Conservation (phyloP, 2,329 filamentous ascomycete species). For the Rutstroemia sp. region DNA sequence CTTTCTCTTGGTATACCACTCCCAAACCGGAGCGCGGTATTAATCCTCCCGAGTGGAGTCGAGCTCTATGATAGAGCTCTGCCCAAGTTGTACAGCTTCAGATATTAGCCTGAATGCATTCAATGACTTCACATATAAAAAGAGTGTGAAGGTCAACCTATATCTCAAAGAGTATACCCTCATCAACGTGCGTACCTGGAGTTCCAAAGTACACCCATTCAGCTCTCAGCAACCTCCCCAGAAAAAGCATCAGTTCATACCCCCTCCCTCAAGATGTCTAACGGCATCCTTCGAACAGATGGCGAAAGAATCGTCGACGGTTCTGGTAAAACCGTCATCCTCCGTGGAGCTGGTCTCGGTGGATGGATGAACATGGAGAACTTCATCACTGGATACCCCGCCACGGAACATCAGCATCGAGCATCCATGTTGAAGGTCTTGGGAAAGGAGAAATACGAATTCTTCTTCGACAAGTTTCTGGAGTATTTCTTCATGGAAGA, state of each 20-base stretch:
- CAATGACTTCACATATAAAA: background rate
- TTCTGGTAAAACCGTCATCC: conserved; percentile 29
- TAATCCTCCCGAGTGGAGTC: too few species aligned
- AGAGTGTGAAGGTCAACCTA: too few species aligned
- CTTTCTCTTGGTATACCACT: too few species aligned
- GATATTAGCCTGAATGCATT: conserved; percentile 6
- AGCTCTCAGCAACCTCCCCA: background rate
- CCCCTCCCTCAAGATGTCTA: conserved; percentile 14
- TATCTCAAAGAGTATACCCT: too few species aligned
- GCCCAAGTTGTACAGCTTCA: background rate
- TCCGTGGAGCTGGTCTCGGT: conserved; percentile 34
- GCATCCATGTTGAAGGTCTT: conserved; percentile 45
- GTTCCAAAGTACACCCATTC: too few species aligned
- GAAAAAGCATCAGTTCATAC: background rate
- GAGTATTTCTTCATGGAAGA: conserved; percentile 49
- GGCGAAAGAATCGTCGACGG: conserved; percentile 31
- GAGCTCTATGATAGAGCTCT: too few species aligned
- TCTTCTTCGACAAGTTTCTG: conserved; percentile 46
- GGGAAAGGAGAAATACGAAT: conserved; percentile 48
- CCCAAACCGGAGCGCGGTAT: too few species aligned
- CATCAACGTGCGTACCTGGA: too few species aligned
- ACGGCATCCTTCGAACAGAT: conserved; percentile 29
- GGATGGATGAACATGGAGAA: conserved; percentile 49
- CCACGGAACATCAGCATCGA: conserved; percentile 49
- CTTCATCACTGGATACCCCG: conserved; percentile 56